Base-by-base conservation (phyloP, 1,139 yeast species). In the Hansenula sp. region DNA sequence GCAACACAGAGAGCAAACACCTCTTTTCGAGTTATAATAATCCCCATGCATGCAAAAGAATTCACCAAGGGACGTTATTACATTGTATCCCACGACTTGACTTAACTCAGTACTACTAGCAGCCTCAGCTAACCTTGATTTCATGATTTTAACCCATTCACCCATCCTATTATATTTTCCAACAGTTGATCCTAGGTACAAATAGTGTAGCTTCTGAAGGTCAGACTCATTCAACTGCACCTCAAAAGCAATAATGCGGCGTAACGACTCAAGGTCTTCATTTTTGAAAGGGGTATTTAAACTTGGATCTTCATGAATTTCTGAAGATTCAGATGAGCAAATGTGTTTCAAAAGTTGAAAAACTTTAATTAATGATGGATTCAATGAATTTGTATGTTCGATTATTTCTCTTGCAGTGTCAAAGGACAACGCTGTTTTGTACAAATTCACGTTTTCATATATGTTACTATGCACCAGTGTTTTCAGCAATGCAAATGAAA, bases 1-100 rank as follows among this genome's bases (percentile, higher is more conserved):
- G 39, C 64, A 74, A 59, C 85, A 79, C 13, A 51, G 47, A 1
- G 47, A 42, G 50, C 87, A 80, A 25, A 62, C 62, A 7, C 49
- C 48, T 0, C 57, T 42, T 1, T 48, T 41, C 18, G 51, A 47
- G 40, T 72, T 60, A 41, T 51, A 71, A 34, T 66, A 68, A 0
- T 59, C 61, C 18, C n/a, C 24, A 25, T 60, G 37, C 19, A 72
- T 44, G 47, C 82, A 76, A 1, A 75, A 66, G 34, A 66, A 64
- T 36, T 65, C 57, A 10, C 79, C 73, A 20, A 76, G 44, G 0
- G 77, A 50, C 2, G 36, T 31, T 1, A 53, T 34, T 2, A 50
- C n/a, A 4, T 38, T 29, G 32, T 46, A 39, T 24, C 36, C 39
- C 20, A 40, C 38, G 16, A 22, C 37, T 12, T 35, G n/a, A n/a